Evolutionary conservation across 148 eudicot species (phyloP), one percentile per base, ranked within the genome.

Genomic region (Camellia lanceoleosa): DNA sequence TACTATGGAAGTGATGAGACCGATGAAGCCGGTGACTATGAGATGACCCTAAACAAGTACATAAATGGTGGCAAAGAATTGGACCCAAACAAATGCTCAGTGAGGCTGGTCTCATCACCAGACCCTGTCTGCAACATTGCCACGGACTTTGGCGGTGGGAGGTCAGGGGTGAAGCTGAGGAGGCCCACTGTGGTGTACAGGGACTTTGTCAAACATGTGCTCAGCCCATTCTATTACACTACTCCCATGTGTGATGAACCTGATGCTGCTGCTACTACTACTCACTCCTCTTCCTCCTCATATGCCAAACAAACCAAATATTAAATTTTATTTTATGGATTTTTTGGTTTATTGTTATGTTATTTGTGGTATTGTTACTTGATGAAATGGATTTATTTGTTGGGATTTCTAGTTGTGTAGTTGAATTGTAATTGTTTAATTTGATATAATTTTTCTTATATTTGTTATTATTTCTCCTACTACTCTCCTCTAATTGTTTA

Each of bases 241-340:
- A 91, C 90, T 54, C 91, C 95, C 11, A 84, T 80, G 84, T 94
- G 98, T 78, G 93, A 87, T 54, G 91, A 89, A 46, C 92, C 92
- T 49, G 86, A 89, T 67, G 60, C 59, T 0, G 65, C 12, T 5
- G 1, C 38, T 30, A 30, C 38, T 30, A 30, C 38, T 30, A 30
- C 38, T 30, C 38, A 30, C 38, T 30, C 38, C 38, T 30, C 38
- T 30, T 30, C 38, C 38, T 6, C 77, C 12, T 65, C 67, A 4
- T 42, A 82, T 55, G 82, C 8, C 18, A 64, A 73, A 46, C 63
- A 61, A 60, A 81, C 30, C 49, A 78, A 73, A 41, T 83, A 83
- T 56, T 74, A 46, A 5, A 3, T 30, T 30, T 49, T 49, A 2
- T 49, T 49, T 49, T 49, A 5, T 63, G 19, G 8, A 8, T 67